Evolutionary conservation across 306 rosid genomes (phyloP).

Genomic region (Malus sylvestris): DNA sequence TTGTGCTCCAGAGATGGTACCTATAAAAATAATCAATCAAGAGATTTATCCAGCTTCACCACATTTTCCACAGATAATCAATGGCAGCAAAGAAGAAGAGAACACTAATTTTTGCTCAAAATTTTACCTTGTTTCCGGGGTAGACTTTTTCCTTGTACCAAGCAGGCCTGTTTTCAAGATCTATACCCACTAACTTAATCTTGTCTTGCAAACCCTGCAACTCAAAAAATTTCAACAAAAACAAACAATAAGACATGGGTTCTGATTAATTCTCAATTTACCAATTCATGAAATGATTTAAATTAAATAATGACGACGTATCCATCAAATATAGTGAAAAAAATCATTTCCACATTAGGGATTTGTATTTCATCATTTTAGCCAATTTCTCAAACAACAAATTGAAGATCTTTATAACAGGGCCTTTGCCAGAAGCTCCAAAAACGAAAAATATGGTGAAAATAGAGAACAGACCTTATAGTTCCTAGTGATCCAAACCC

Average conservation of each 20-base stretch:
- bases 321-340: no score
- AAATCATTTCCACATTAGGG: not conserved
- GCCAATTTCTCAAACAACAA: not conserved
- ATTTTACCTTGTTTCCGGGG: not conserved
- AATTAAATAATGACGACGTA: no score
- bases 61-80: not conserved
- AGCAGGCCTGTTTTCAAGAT: no score
- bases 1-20: conserved; percentile 90
- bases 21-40: conserved; percentile 23
- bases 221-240: no score
- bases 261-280: no score
- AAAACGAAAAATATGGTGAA: not conserved
- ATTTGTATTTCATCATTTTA: not conserved
- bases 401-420: not conserved
- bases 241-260: no score
- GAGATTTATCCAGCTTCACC: not conserved
- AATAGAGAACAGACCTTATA: conserved; percentile 46
- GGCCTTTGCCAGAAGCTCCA: not conserved
- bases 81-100: not conserved
- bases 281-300: no score
- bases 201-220: no score
- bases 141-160: no score
- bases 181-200: no score
- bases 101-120: not conserved
- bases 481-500: conserved; percentile 76